These are phyloP conservation scores for Clonostachys sp. DNA, from an alignment of 2,329 filamentous ascomycete species.

Conservation along the genomic window DNA sequence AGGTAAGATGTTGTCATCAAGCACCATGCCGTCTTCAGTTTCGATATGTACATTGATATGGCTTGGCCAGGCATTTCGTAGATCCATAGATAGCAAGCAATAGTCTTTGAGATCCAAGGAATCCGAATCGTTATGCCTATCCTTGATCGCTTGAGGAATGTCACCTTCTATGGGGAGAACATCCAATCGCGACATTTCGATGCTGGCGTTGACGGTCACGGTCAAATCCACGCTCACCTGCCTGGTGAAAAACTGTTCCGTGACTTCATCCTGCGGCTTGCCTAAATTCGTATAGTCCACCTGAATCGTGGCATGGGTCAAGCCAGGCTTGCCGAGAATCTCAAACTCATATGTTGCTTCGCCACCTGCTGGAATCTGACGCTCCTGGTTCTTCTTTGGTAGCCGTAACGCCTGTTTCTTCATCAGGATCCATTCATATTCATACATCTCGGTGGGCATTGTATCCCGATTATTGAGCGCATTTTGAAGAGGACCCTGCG, in stretches of 20 bases:
- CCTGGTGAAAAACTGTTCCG: conserved; percentile 75
- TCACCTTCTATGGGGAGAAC: conserved; percentile 67
- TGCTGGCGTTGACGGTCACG: conserved; percentile 86
- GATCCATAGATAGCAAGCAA: conserved; percentile 76
- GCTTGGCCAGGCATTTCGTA: conserved; percentile 87
- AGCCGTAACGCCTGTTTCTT: conserved; percentile 65
- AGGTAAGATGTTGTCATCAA: conserved; percentile 56
- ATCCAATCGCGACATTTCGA: conserved; percentile 78
- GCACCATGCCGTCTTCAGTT: conserved; percentile 39
- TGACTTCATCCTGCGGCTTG: conserved; percentile 59
- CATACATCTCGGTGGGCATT: conserved; percentile 74
- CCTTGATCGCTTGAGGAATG: conserved; percentile 60
- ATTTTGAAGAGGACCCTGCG: conserved; percentile 69
- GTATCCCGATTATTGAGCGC: conserved; percentile 74
- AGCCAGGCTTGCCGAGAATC: conserved; percentile 78
- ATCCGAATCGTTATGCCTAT: conserved; percentile 27
- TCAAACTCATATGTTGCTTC: conserved; percentile 75
- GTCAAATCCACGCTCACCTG: conserved; percentile 77
- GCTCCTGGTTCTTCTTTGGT: conserved; percentile 44
- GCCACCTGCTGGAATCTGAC: conserved; percentile 62
- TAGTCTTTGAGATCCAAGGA: conserved; percentile 52
- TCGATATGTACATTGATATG: conserved; percentile 65
- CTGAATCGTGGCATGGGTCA: conserved; percentile 75
- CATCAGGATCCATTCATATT: conserved; percentile 76
- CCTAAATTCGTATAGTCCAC: conserved; percentile 86